A percentile compares a stretch with the other conserved stretches of the same genome.
Evolutionary conservation across 805 yeast species (phyloP).

Genomic region (Starmerella stigmatis): DNA sequence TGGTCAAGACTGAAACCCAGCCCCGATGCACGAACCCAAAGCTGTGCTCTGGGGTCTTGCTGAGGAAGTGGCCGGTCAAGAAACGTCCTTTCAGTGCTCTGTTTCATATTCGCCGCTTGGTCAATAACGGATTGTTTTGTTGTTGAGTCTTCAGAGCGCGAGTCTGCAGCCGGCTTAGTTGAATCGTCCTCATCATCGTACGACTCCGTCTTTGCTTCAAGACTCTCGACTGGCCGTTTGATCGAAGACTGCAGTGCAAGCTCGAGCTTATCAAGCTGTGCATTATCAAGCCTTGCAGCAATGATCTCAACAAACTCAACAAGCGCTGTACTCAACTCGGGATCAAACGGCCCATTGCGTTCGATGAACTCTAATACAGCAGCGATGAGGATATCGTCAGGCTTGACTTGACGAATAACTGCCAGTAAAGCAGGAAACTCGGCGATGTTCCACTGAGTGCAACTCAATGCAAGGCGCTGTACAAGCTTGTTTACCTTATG

Average conservation of each 20-base stretch:
- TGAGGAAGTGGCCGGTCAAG: conserved; percentile 14
- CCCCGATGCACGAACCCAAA: conserved; percentile 23
- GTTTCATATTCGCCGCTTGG: conserved; percentile 20
- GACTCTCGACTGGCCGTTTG: conserved; percentile 19
- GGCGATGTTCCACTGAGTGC: conserved; percentile 31
- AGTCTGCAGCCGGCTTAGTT: not conserved
- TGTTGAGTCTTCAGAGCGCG: not conserved
- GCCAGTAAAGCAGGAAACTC: conserved; percentile 20
- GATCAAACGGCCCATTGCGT: conserved; percentile 13
- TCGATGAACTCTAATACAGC: conserved; percentile 2
- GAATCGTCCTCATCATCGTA: not conserved
- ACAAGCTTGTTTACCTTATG: conserved; percentile 36
- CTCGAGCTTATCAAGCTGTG: conserved; percentile 41
- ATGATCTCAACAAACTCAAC: conserved; percentile 15
- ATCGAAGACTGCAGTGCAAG: conserved; percentile 61
- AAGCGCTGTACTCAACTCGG: conserved; percentile 9
- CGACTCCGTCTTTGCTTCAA: not conserved
- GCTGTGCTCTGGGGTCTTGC: conserved; percentile 17
- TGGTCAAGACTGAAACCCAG: conserved; percentile 13
- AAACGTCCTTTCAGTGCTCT: conserved; percentile 18
- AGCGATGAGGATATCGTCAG: not conserved
- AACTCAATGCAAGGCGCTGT: not conserved
- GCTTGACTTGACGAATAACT: not conserved
- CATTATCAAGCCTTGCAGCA: conserved; percentile 1
- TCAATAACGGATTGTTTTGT: conserved; percentile 8